A percentile compares a stretch with the other conserved stretches of the same genome.
Conservation (phyloP, 148 eudicot genomes). For the Hydrangea macrophylla region DNA sequence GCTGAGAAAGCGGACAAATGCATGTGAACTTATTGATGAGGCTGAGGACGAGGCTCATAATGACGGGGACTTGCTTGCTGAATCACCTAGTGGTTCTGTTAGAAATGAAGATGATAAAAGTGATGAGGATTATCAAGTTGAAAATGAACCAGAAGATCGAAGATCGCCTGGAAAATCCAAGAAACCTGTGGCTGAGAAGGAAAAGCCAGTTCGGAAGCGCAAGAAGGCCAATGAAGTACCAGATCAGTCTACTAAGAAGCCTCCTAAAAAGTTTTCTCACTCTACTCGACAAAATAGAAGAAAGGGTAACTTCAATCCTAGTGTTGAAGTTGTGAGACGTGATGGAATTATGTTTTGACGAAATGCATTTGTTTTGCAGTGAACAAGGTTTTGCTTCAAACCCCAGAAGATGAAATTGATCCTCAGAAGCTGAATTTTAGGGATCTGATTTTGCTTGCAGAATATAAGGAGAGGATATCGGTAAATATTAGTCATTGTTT, state of each 20-base stretch:
- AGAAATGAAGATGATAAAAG: conserved; percentile 21
- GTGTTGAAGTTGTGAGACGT: background rate
- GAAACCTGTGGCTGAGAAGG: conserved; percentile 42
- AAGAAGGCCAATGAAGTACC: conserved; percentile 42
- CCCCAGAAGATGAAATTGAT: conserved; percentile 76
- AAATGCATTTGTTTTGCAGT: conserved; percentile 24
- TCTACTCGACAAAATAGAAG: conserved; percentile 58
- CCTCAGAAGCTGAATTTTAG: conserved; percentile 41
- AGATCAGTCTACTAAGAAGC: conserved; percentile 27
- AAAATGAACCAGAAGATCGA: conserved; percentile 28
- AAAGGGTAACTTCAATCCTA: conserved; percentile 41
- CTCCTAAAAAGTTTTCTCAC: conserved; percentile 71
- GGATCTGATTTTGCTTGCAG: conserved; percentile 68
- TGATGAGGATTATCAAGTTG: conserved; percentile 31
- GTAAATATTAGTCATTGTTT: conserved; percentile 26
- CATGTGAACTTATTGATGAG: conserved; percentile 30
- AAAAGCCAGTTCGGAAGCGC: conserved; percentile 49
- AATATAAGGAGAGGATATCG: conserved; percentile 52
- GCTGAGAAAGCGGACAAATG: conserved; percentile 9
- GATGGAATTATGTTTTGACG: background rate
- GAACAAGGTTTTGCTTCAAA: conserved; percentile 65
- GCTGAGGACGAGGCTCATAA: conserved; percentile 31
- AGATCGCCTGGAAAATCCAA: conserved; percentile 35
- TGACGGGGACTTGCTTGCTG: conserved; percentile 19
- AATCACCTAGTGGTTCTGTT: conserved; percentile 16